A percentile compares a stretch with the other conserved stretches of the same genome.
These are phyloP conservation scores for Aspergillus cavernicola DNA, from an alignment of 495 filamentous ascomycete species.

Conservation along the genomic window DNA sequence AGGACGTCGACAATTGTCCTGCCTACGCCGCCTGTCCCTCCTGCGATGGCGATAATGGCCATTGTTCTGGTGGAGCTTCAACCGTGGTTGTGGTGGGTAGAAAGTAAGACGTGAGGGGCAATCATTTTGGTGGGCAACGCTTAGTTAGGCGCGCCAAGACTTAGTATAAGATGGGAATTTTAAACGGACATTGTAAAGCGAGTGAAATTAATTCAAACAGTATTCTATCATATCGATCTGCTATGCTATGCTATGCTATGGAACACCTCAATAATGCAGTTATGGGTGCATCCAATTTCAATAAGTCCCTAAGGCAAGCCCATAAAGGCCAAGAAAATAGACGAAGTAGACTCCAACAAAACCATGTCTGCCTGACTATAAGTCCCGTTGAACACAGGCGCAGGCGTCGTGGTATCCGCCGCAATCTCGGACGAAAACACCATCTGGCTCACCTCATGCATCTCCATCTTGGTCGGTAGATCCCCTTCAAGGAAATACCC, in stretches of 20 bases:
- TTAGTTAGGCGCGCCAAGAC: too few species aligned
- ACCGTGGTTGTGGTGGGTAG: too few species aligned
- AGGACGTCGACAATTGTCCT: constrained; percentile 49
- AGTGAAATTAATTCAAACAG: too few species aligned
- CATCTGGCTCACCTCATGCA: constrained; percentile 4
- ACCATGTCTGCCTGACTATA: neutral
- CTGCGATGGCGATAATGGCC: constrained; percentile 50
- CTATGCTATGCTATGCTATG: too few species aligned
- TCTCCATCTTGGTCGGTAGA: neutral
- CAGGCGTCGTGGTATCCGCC: neutral
- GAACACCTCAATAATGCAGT: too few species aligned
- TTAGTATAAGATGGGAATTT: too few species aligned
- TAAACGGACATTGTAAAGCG: too few species aligned
- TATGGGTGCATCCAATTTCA: too few species aligned
- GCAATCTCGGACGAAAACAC: neutral
- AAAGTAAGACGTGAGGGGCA: too few species aligned
- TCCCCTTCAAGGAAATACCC: neutral
- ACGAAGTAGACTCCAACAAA: constrained; percentile 1
- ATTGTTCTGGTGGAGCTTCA: too few species aligned
- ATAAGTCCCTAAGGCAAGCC: neutral
- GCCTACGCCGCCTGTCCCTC: constrained; percentile 51
- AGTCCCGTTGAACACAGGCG: constrained; percentile 4
- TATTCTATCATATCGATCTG: too few species aligned
- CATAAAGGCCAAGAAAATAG: neutral
- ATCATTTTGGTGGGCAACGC: too few species aligned